Evolutionary conservation across 1,139 yeast species (phyloP), one percentile per base, ranked within the genome.

Genomic region (Magnusiomyces tetraspermus): DNA sequence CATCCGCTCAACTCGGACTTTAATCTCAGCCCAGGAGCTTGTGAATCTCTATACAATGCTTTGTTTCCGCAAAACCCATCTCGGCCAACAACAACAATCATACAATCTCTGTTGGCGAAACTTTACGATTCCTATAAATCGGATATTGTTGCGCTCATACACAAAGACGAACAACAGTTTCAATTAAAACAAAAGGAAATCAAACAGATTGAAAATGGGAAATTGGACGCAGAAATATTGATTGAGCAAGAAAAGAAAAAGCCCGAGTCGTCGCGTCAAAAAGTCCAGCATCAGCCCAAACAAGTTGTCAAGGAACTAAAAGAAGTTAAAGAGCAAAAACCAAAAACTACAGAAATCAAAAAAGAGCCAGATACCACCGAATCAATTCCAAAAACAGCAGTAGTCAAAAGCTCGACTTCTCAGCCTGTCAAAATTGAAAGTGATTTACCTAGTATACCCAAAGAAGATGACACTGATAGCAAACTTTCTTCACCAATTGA

Each of bases 201-300:
- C 22, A 65, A 63, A 28, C 61, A 60, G 44, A 68, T 71, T 28
- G 71, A 67, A 44, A 60, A 60, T 23, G 75, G 74, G 1, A 64
- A 66, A 50, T 56, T 70, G 64, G 73, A 70, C 54, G 54, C 55
- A 1, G 63, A 64, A 49, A 53, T 67, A 33, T 51, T 62, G 23
- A 58, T 59, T 28, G 67, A 63, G 37, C 50, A 44, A 30, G 45
- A 49, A 46, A 45, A 22, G 13, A 44, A 28, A 15, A 54, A 57
- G 3, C 59, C 58, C 50, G 50, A 50, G 11, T 53, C 51, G 28
- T 59, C 55, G 49, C 61, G 58, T 49, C 62, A 61, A 36, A 60
- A 59, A 47, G 55, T 55, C 28, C 51, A 59, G 40, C 41, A 59
- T 13, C 64, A 61, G 40, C 49, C 57, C 13, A 62, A 61, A 53